Conservation (phyloP, 2,329 filamentous ascomycete species). For the Venturia oleaginea region DNA sequence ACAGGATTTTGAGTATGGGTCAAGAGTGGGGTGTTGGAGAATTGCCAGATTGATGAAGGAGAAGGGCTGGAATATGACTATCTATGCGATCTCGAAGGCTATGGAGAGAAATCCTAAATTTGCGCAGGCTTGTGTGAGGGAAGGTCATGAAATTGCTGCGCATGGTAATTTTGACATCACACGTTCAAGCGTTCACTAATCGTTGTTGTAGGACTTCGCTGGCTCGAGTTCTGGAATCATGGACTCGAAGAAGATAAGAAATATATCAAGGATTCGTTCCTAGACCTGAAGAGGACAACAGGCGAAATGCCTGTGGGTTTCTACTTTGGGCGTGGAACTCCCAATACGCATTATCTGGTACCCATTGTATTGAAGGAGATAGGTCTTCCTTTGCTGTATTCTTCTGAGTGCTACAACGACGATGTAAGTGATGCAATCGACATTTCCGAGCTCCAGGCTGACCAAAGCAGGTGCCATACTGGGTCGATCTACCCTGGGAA, state of each 20-base stretch:
- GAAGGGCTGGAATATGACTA: constrained; percentile 37
- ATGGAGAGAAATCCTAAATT: constrained; percentile 34
- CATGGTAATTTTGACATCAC: constrained; percentile 23
- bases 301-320: constrained; percentile 25
- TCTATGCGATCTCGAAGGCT: constrained; percentile 42
- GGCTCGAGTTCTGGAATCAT: constrained; percentile 36
- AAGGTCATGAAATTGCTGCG: constrained; percentile 34
- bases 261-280: constrained; percentile 31
- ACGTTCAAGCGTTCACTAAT: neutral
- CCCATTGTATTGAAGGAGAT: constrained; percentile 23
- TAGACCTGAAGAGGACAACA: constrained; percentile 26
- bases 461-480: constrained; percentile 22
- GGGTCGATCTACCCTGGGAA: constrained; percentile 43
- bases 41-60: constrained; percentile 42
- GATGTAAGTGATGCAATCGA: constrained; percentile 17
- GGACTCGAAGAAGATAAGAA: constrained; percentile 29
- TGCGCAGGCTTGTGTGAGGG: constrained; percentile 31
- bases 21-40: constrained; percentile 41
- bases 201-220: constrained; percentile 21
- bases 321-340: constrained; percentile 28
- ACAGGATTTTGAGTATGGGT: constrained; percentile 44
- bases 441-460: neutral
- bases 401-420: constrained; percentile 22
- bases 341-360: constrained; percentile 20
- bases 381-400: constrained; percentile 22